phyloP scores from a whole-genome alignment of 2,329 filamentous ascomycete genomes.

The Calonectria honghensis region DNA sequence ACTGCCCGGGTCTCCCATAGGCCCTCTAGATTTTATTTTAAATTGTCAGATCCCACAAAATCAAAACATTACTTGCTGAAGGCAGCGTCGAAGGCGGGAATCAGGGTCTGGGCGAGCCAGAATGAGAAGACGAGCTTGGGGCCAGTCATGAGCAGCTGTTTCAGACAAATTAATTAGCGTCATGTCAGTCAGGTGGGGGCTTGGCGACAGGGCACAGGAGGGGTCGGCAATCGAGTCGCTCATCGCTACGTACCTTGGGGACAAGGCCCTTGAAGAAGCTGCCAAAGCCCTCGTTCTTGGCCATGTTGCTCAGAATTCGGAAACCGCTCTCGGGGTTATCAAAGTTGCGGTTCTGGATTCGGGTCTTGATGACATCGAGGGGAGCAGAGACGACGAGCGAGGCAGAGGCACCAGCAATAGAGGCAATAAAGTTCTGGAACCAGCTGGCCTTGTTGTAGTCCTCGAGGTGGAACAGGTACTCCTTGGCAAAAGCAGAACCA shows the following conservation, averaged over 20 bases:
- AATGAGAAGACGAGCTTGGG: conserved; percentile 99
- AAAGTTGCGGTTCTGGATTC: conserved; percentile 99
- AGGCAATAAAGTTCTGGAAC: conserved; percentile 98
- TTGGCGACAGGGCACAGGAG: conserved; percentile 28
- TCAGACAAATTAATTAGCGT: conserved; percentile 45
- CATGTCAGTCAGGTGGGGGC: conserved; percentile 39
- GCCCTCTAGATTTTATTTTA: conserved; percentile 38
- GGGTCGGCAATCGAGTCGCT: conserved; percentile 6
- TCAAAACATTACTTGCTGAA: conserved; percentile 55
- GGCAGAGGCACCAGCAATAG: conserved; percentile 94
- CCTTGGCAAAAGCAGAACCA: conserved; percentile 97
- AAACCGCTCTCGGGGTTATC: conserved; percentile 97
- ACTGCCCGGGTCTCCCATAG: conserved; percentile 29
- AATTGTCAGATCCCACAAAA: conserved; percentile 23
- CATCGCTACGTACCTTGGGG: conserved; percentile 79
- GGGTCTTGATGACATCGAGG: conserved; percentile 97
- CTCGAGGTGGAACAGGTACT: conserved; percentile 90
- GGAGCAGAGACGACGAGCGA: conserved; percentile 98
- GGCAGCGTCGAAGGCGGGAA: conserved; percentile 86
- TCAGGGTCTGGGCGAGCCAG: conserved; percentile 99
- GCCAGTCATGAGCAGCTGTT: conserved; percentile 94
- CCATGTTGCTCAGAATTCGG: conserved; percentile 94
- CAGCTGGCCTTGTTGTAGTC: conserved; percentile 98
- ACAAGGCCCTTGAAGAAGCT: conserved; percentile 99
- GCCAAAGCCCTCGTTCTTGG: conserved; percentile 87